Evolutionary conservation across 208 protist genomes (phyloP).

Genomic region (Trypanosoma mega): DNA sequence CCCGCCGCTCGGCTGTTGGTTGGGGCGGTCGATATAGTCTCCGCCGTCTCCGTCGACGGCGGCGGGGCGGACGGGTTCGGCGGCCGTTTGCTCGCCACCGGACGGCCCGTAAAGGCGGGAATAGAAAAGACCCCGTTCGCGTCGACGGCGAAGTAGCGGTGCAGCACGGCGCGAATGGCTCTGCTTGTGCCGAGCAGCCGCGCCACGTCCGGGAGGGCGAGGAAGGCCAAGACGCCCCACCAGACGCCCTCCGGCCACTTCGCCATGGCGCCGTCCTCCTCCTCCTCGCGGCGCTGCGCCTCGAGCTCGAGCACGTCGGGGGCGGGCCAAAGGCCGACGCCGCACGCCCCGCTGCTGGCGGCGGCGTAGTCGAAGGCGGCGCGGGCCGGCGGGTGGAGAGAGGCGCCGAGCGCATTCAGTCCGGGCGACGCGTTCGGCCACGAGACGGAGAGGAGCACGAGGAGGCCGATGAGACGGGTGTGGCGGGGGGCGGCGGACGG

Average conservation of each 20-base stretch:
- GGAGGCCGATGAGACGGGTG: conserved; percentile 7
- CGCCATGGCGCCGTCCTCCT: conserved; percentile 12
- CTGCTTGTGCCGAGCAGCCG: conserved; percentile 10
- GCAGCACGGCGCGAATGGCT: neutral
- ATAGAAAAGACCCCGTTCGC: conserved; percentile 21
- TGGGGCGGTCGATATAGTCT: no score
- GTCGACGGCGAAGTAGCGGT: conserved; percentile 16
- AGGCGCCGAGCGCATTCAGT: neutral
- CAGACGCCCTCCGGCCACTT: neutral
- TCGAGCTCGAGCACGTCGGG: conserved; percentile 1
- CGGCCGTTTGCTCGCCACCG: neutral
- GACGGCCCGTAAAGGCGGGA: conserved; percentile 18
- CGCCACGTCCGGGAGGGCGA: conserved; percentile 18
- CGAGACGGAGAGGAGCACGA: conserved; percentile 11
- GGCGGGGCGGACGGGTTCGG: no score
- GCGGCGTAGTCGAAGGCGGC: conserved; percentile 5
- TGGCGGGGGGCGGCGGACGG: neutral
- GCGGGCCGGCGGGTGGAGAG: neutral
- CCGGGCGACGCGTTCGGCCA: neutral
- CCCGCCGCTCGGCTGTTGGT: no score
- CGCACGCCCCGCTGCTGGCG: neutral
- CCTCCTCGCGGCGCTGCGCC: conserved; percentile 2
- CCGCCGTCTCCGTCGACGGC: no score
- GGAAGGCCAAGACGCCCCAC: conserved; percentile 2
- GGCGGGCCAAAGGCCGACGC: neutral